phyloP scores from a whole-genome alignment of 2,329 filamentous ascomycete species.

The Monosporascus sp. region DNA sequence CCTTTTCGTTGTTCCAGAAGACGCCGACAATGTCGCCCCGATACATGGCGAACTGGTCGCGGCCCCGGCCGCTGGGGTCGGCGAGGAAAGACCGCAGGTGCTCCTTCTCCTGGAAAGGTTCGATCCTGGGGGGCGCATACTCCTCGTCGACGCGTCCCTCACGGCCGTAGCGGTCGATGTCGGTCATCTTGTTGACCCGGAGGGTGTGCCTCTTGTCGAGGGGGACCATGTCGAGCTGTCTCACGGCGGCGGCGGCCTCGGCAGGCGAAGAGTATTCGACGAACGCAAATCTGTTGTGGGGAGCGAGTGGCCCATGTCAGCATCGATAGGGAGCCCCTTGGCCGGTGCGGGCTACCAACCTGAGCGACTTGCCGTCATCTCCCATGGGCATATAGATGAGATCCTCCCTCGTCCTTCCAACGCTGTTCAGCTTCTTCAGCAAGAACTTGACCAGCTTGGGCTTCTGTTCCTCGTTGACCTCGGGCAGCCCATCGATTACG shows the following conservation, averaged over 20 bases:
- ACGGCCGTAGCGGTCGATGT: constrained; percentile 91
- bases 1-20: constrained; percentile 98
- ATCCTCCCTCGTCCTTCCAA: constrained; percentile 81
- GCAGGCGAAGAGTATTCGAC: constrained; percentile 90
- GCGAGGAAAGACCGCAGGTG: constrained; percentile 91
- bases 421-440: constrained; percentile 82
- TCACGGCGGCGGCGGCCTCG: constrained; percentile 84
- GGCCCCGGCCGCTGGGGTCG: constrained; percentile 70
- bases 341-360: constrained; percentile 47
- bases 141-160: constrained; percentile 92
- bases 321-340: background rate
- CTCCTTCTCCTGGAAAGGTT: constrained; percentile 85
- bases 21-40: constrained; percentile 87
- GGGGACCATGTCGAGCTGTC: constrained; percentile 77
- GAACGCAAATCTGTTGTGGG: constrained; percentile 74
- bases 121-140: constrained; percentile 75
- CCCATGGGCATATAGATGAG: constrained; percentile 90
- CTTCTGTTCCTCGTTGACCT: constrained; percentile 85
- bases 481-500: constrained; percentile 87
- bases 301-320: background rate
- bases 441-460: constrained; percentile 95
- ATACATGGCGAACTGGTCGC: constrained; percentile 95
- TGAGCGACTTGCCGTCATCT: constrained; percentile 78
- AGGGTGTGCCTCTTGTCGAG: constrained; percentile 97
- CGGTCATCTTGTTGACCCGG: constrained; percentile 94